phyloP scores from a whole-genome alignment of 192 early-diverging fungal genomes.

The Gaertneriomyces semiglobifer region DNA sequence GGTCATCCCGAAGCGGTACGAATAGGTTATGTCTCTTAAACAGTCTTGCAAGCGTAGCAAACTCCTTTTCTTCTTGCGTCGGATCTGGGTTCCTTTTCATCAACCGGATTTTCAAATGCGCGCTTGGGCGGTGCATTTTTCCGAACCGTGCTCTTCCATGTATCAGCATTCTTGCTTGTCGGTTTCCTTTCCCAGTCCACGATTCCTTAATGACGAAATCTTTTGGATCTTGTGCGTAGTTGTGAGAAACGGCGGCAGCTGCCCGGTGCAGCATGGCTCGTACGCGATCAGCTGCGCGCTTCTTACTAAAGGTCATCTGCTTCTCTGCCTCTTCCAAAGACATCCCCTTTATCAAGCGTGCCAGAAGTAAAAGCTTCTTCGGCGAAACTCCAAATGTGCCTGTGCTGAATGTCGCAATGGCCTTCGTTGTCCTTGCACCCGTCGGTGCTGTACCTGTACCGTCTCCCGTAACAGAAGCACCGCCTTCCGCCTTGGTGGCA shows the following conservation, averaged over 20 bases:
- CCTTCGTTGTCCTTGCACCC: not conserved
- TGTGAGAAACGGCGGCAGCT: conserved; percentile 19
- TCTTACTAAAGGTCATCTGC: conserved; percentile 46
- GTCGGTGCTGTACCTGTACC: not conserved
- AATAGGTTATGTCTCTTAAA: conserved; percentile 36
- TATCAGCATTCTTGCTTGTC: conserved; percentile 67
- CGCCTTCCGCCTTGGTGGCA: conserved; percentile 5
- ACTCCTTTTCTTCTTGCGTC: conserved; percentile 32
- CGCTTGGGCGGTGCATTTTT: conserved; percentile 67
- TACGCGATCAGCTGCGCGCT: conserved; percentile 39
- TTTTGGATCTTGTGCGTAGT: conserved; percentile 24
- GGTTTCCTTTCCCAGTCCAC: conserved; percentile 84
- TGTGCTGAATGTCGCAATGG: conserved; percentile 32
- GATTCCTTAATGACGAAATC: conserved; percentile 51
- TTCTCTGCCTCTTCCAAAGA: conserved; percentile 35
- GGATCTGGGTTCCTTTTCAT: conserved; percentile 44
- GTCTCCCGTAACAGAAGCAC: not conserved
- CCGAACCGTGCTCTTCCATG: conserved; percentile 79
- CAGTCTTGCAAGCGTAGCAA: conserved; percentile 37
- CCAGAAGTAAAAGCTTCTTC: conserved; percentile 45
- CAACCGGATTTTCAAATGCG: conserved; percentile 81
- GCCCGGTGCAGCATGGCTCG: conserved; percentile 33
- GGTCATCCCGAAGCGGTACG: conserved; percentile 32
- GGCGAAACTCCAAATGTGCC: conserved; percentile 36
- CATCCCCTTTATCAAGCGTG: conserved; percentile 40